Evolutionary conservation across 148 eudicot genomes (phyloP), one percentile per base, ranked within the genome.

Genomic region (Pharnaceum exiguum): DNA sequence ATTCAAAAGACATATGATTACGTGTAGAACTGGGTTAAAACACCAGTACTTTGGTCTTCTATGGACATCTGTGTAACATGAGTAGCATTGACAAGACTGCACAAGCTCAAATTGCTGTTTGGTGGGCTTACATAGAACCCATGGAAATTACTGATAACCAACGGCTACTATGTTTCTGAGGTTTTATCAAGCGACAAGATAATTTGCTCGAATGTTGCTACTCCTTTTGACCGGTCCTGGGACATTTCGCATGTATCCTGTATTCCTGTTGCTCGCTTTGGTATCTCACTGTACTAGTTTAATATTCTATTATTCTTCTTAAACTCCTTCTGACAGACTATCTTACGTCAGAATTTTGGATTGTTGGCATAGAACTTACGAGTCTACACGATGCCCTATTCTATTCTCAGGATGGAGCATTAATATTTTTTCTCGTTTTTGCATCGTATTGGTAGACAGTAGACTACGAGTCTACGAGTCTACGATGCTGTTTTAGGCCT

Each of bases 61-160:
- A 44, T 28, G 22, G 0, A 2, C 32, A 11, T 32, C 19, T 3
- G 17, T 44, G 32, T 55, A 45, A 31, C 25, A 3, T 8, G 28
- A 11, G 31, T 23, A 21, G 46, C 6, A 22, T 31, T 1, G 71
- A 66, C 32, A 16, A 30, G 51, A 50, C 63, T 18, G 7, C 50
- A 58, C 60, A 44, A 11, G 22, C 24, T 39, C 37, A 32, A 19
- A 27, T 49, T 37, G 47, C 10, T 46, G 49, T 44, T 38, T 31
- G 15, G 27, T 45, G 49, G 37, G 50, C 46, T 18, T 48, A 66
- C 62, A 27, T 66, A 38, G 31, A 57, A 66, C 57, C 50, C 31
- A 23, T 57, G 63, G 56, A 47, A 28, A 48, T 31, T 58, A 32
- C 58, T 29, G 44, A 4, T 51, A 33, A 51, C 66, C 65, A 51